A percentile compares a stretch with the other conserved stretches of the same genome.
These are phyloP conservation scores for Aspergillus sp. DNA, from an alignment of 2,329 filamentous ascomycete genomes.

Conservation along the genomic window DNA sequence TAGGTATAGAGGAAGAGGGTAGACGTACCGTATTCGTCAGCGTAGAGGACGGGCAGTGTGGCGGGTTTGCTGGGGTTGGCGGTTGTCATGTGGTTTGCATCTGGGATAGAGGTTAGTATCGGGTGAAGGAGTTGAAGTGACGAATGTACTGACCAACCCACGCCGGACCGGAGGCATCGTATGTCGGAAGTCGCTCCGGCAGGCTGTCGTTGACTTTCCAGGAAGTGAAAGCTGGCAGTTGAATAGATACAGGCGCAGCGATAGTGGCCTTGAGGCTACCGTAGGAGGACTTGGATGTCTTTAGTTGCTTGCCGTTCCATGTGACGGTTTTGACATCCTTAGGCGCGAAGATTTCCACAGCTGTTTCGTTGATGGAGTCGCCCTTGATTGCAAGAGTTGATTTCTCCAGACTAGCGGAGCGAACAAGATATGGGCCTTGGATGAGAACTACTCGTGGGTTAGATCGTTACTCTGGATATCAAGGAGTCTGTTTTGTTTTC, in stretches of 20 bases:
- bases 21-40: conserved; percentile 45
- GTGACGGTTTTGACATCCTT: conserved; percentile 48
- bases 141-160: conserved; percentile 33
- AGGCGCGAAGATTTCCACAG: conserved; percentile 53
- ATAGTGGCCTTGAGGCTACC: conserved; percentile 43
- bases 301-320: conserved; percentile 52
- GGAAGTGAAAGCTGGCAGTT: conserved; percentile 34
- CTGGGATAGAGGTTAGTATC: conserved; percentile 17
- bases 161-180: conserved; percentile 46
- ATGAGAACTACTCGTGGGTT: conserved; percentile 47
- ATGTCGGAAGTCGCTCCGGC: conserved; percentile 43
- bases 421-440: conserved; percentile 56
- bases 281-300: conserved; percentile 38
- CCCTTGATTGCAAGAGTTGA: conserved; percentile 48
- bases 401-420: conserved; percentile 44
- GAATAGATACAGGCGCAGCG: conserved; percentile 27
- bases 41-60: conserved; percentile 50
- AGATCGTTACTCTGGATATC: neutral
- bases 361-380: conserved; percentile 47
- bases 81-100: conserved; percentile 46
- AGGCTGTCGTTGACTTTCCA: conserved; percentile 49
- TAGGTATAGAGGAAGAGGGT: neutral
- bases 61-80: conserved; percentile 44
- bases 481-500: conserved; percentile 1
- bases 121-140: no score